Conservation (phyloP, 345 rosid species). For the Melaleuca quinquenervia region DNA sequence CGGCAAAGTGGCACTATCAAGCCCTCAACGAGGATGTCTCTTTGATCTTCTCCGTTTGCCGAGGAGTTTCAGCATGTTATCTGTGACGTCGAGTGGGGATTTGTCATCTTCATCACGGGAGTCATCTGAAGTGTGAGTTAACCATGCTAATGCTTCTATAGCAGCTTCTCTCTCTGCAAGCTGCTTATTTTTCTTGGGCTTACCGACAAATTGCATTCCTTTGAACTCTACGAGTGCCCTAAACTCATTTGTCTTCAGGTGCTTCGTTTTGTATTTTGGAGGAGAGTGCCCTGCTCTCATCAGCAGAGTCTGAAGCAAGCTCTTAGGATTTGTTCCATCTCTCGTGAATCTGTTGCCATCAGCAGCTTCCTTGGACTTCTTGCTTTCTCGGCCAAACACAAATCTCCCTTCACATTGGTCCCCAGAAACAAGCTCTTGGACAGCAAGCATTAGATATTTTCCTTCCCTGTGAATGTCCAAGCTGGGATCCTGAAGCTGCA, state of each 20-base stretch:
- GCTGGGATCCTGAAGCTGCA: conserved; percentile 72
- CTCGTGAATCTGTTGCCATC: conserved; percentile 45
- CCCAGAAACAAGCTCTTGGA: conserved; percentile 84
- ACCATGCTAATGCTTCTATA: conserved; percentile 92
- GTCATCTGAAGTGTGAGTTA: conserved; percentile 65
- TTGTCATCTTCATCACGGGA: conserved; percentile 24
- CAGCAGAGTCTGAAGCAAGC: conserved; percentile 82
- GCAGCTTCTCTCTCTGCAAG: conserved; percentile 97
- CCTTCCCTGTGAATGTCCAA: conserved; percentile 83
- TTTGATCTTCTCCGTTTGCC: conserved; percentile 66
- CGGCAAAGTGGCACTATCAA: not conserved
- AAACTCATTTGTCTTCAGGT: conserved; percentile 86
- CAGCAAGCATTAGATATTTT: conserved; percentile 78
- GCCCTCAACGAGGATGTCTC: conserved; percentile 1
- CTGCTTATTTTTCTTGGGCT: conserved; percentile 87
- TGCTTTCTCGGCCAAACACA: conserved; percentile 83
- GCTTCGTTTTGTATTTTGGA: conserved; percentile 93
- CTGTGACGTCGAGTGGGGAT: conserved; percentile 69
- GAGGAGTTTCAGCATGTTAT: conserved; percentile 92
- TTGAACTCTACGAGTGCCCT: conserved; percentile 90
- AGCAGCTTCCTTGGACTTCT: conserved; percentile 34
- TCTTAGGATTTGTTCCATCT: conserved; percentile 93
- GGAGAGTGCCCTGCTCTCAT: conserved; percentile 98
- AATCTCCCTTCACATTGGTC: conserved; percentile 97
- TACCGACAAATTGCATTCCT: conserved; percentile 97